These are phyloP conservation scores for Elsinoe perseae DNA, from an alignment of 2,329 filamentous ascomycete genomes.

Conservation along the genomic window DNA sequence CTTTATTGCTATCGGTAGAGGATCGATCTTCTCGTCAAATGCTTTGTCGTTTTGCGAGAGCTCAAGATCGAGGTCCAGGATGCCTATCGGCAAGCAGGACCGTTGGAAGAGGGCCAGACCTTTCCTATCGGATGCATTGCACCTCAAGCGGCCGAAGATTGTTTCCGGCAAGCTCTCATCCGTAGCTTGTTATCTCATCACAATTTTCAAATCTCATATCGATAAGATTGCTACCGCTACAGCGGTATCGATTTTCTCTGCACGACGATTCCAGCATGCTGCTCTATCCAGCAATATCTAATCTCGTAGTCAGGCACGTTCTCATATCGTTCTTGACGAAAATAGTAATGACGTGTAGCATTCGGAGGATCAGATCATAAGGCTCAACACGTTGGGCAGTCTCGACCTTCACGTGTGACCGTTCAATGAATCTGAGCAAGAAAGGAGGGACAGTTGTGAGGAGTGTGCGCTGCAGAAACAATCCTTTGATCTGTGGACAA, in stretches of 20 bases:
- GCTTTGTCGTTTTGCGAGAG: not conserved
- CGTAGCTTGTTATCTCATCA: not conserved
- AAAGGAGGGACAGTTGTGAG: not conserved
- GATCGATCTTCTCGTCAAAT: slow-evolving; percentile 5
- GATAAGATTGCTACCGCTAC: slow-evolving; percentile 5
- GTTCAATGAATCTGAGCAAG: not conserved
- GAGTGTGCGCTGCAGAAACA: not conserved
- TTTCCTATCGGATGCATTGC: slow-evolving; percentile 1
- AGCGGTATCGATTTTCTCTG: slow-evolving; percentile 5
- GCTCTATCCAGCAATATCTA: slow-evolving; percentile 8
- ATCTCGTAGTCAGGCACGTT: slow-evolving; percentile 12
- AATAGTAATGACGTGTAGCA: not conserved
- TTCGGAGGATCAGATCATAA: not conserved
- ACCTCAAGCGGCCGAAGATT: not conserved
- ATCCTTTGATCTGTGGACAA: not conserved
- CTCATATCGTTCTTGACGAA: not conserved
- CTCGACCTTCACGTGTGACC: slow-evolving; percentile 12
- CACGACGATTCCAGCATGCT: not conserved
- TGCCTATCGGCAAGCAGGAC: slow-evolving; percentile 1
- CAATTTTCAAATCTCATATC: not conserved
- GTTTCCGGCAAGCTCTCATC: not conserved
- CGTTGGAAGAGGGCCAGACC: not conserved
- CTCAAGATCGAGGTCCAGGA: not conserved
- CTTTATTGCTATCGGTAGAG: not conserved
- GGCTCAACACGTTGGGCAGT: not conserved